A percentile compares a stretch with the other conserved stretches of the same genome.
Evolutionary conservation across 1,139 yeast genomes (phyloP).

Genomic region (Debaryomyces psychrophilus): DNA sequence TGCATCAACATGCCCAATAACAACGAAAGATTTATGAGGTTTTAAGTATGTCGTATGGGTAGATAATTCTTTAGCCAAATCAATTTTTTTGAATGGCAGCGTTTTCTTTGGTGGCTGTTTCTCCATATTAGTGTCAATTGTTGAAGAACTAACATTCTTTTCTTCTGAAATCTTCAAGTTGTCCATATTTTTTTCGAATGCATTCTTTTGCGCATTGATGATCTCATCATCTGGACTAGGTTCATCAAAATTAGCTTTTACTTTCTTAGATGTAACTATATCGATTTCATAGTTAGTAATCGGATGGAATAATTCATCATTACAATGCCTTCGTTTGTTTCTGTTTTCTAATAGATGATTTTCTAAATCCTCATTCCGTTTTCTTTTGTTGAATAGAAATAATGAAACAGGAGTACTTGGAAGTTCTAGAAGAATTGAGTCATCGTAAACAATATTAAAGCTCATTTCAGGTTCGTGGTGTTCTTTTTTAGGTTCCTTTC

Average conservation of each 20-base stretch:
- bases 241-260: slow-evolving; percentile 57
- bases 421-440: slow-evolving; percentile 20
- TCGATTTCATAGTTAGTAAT: slow-evolving; percentile 53
- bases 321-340: slow-evolving; percentile 28
- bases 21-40: slow-evolving; percentile 78
- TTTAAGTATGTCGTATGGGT: slow-evolving; percentile 42
- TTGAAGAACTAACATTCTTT: slow-evolving; percentile 8
- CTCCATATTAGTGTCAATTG: slow-evolving; percentile 13
- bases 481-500: neutral
- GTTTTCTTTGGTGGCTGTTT: slow-evolving; percentile 27
- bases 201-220: slow-evolving; percentile 60
- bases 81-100: slow-evolving; percentile 45
- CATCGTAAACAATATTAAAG: slow-evolving; percentile 22
- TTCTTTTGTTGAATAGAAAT: slow-evolving; percentile 21
- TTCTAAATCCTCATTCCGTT: slow-evolving; percentile 8
- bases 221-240: slow-evolving; percentile 88
- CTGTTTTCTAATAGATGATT: slow-evolving; percentile 18
- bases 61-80: slow-evolving; percentile 42
- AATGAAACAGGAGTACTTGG: slow-evolving; percentile 25
- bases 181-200: slow-evolving; percentile 46
- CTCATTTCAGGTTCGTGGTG: slow-evolving; percentile 2
- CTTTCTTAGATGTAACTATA: slow-evolving; percentile 46
- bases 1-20: slow-evolving; percentile 96
- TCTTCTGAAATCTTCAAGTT: slow-evolving; percentile 28
- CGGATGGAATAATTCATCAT: slow-evolving; percentile 29